Evolutionary conservation across 192 early-diverging fungal genomes (phyloP).

Genomic region (Coemansia sp.): DNA sequence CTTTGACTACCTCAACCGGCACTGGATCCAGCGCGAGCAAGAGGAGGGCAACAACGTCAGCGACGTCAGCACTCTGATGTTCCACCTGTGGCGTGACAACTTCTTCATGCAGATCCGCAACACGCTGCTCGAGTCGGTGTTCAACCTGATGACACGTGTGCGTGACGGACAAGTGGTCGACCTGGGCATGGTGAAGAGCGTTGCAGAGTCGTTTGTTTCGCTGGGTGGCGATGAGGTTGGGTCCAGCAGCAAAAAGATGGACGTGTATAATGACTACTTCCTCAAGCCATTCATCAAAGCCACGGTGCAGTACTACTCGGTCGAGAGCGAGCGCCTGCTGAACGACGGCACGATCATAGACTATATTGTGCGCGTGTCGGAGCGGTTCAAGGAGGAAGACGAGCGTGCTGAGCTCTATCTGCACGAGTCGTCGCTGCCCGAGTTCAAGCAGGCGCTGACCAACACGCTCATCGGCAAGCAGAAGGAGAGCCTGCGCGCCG

Average conservation of each 20-base stretch:
- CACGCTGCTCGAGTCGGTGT: constrained; percentile 54
- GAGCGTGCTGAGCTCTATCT: constrained; percentile 85
- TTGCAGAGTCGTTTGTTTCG: constrained; percentile 91
- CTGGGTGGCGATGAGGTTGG: constrained; percentile 73
- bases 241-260: constrained; percentile 76
- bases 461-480: constrained; percentile 86
- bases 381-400: constrained; percentile 80
- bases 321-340: constrained; percentile 88
- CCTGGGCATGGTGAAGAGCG: constrained; percentile 79
- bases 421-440: constrained; percentile 77
- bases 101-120: constrained; percentile 55
- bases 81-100: constrained; percentile 76
- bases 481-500: constrained; percentile 79
- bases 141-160: constrained; percentile 73
- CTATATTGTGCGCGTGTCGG: constrained; percentile 92
- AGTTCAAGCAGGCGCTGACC: constrained; percentile 82
- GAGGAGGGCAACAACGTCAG: constrained; percentile 89
- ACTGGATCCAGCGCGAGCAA: constrained; percentile 97
- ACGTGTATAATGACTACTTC: constrained; percentile 88
- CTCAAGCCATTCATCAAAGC: constrained; percentile 80
- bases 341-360: constrained; percentile 88
- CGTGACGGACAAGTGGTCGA: constrained; percentile 90
- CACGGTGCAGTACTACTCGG: constrained; percentile 86
- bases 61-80: constrained; percentile 90
- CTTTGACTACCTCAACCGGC: constrained; percentile 93